Conservation (phyloP, 78 protist species). For the Bigelowiella natans region DNA sequence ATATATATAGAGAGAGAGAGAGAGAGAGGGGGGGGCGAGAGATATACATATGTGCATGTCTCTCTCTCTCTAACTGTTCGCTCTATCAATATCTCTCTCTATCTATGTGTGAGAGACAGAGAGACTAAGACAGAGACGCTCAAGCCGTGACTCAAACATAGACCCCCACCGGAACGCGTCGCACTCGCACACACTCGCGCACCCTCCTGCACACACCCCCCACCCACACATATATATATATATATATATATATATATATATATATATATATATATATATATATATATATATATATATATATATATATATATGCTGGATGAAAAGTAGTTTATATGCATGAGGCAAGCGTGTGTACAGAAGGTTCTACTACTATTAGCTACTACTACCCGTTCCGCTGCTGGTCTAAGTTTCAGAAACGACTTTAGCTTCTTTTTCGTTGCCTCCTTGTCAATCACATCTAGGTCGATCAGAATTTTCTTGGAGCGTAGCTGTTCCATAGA, state of each 20-base stretch:
- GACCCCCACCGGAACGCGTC: too few species aligned
- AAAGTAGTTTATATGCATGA: neutral
- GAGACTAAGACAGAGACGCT: too few species aligned
- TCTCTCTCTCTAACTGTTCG: too few species aligned
- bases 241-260: neutral
- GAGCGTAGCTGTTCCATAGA: neutral
- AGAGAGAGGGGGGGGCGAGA: too few species aligned
- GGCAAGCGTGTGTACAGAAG: neutral
- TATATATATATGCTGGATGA: neutral
- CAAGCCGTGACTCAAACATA: too few species aligned
- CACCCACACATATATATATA: neutral
- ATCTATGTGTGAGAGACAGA: too few species aligned
- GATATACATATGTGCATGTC: too few species aligned
- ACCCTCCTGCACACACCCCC: too few species aligned
- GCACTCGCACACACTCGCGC: too few species aligned
- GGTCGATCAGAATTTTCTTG: neutral
- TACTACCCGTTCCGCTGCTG: neutral
- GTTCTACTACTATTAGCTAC: neutral
- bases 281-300: neutral
- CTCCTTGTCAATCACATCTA: neutral
- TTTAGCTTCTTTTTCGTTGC: neutral
- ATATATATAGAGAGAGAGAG: too few species aligned
- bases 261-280: neutral
- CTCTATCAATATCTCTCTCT: too few species aligned
- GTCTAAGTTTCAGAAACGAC: neutral